These are phyloP conservation scores for Dendryphion nanum DNA, from an alignment of 2,329 filamentous ascomycete genomes.

Conservation along the genomic window DNA sequence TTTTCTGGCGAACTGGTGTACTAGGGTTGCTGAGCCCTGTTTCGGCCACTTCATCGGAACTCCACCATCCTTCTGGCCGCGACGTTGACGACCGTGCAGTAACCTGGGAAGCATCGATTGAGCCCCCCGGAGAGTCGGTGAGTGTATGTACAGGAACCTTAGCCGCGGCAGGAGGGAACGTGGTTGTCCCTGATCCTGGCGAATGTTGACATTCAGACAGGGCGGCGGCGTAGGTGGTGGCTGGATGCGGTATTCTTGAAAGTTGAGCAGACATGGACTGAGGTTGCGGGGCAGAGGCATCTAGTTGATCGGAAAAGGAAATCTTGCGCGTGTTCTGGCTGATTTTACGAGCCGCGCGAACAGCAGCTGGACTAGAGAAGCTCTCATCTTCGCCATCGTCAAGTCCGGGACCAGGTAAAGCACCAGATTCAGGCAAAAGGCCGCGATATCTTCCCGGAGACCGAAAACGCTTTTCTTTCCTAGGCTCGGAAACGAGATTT, in stretches of 20 bases:
- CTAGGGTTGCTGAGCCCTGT: conserved; percentile 22
- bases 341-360: conserved; percentile 18
- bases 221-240: conserved; percentile 11
- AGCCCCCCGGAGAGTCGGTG: conserved; percentile 19
- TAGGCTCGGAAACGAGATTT: conserved; percentile 5
- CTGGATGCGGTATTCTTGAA: conserved; percentile 18
- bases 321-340: conserved; percentile 17
- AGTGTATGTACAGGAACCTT: conserved; percentile 18
- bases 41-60: conserved; percentile 36
- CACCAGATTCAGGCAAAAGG: conserved; percentile 24
- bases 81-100: conserved; percentile 30
- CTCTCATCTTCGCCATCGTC: conserved; percentile 28
- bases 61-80: conserved; percentile 41
- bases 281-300: conserved; percentile 7
- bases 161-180: conserved; percentile 19
- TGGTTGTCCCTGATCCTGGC: conserved; percentile 16
- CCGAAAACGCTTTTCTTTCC: conserved; percentile 23
- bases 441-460: conserved; percentile 28
- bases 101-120: conserved; percentile 24
- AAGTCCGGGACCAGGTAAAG: conserved; percentile 16
- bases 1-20: conserved; percentile 16
- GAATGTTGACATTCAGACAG: conserved; percentile 17
- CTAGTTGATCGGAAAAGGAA: conserved; percentile 7
- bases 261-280: conserved; percentile 14
- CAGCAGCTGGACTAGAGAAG: conserved; percentile 17